Base-by-base conservation (phyloP, 176 grass and related monocot species). In the Typha latifolia region DNA sequence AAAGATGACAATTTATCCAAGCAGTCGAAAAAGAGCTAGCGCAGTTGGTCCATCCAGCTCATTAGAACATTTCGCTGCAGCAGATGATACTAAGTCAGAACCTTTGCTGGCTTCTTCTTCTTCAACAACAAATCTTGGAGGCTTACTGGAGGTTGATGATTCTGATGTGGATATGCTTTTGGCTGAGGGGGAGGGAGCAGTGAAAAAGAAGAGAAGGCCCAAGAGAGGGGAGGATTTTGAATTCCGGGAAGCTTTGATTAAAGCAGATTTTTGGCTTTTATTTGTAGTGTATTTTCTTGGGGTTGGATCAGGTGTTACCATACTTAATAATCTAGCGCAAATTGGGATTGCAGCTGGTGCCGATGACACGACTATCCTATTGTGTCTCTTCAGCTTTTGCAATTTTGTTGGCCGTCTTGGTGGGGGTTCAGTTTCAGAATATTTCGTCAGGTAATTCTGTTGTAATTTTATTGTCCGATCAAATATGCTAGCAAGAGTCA, bases 321-420 rank as follows among this genome's bases (percentile, higher is more conserved):
- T 91, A 79, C 81, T 96, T 14, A 96, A 96, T 61, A 96, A 96
- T 74, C 84, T 96, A 49, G 87, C 92, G 75, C 92, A 96, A 72
- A 59, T 96, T 64, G 92, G 92, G 50, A 85, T 88, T 69, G 80
- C 92, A 77, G 85, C 72, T 56, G 92, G 92, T 81, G 76, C 82
- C 49, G 76, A 89, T 65, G 88, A 89, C 55, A 88, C 92, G 3
- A 89, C 85, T 20, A 79, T 96, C 69, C 79, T 96, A 66, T 49
- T 96, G 71, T 91, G 88, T 31, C 80, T 88, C 53, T 96, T 96
- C 5, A 81, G 92, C 23, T 86, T 91, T 82, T 81, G 85, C 85
- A 96, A 96, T 76, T 96, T 96, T 66, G 68, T 5, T 49, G 92
- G 92, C 12, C 88, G 92, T 64, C 76, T 96, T 66, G 79, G 81